Conservation (phyloP, 1,139 yeast genomes). For the Hyphopichia burtonii region DNA sequence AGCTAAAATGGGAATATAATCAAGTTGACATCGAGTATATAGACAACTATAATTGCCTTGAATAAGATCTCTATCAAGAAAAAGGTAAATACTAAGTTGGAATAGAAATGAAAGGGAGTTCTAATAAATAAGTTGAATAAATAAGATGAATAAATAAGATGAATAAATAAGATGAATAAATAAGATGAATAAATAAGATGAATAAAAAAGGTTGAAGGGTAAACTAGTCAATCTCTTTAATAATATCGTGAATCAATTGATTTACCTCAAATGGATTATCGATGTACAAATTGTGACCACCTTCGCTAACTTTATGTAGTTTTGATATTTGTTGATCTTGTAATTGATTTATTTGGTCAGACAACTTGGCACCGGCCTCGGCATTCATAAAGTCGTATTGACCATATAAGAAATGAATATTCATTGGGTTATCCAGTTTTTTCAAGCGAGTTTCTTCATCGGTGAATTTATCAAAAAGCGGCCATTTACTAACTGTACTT, state of each 20-base stretch:
- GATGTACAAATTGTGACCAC: slow-evolving; percentile 48
- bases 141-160: too few relatives aligned
- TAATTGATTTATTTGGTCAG: slow-evolving; percentile 28
- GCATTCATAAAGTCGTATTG: slow-evolving; percentile 85
- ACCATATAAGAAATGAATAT: slow-evolving; percentile 68
- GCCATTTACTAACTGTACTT: slow-evolving; percentile 74
- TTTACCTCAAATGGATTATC: slow-evolving; percentile 59
- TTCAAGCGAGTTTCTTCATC: slow-evolving; percentile 6
- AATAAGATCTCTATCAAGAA: too few relatives aligned
- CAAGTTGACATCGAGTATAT: too few relatives aligned
- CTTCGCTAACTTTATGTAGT: slow-evolving; percentile 34
- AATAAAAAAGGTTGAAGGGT: too few relatives aligned
- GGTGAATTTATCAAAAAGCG: slow-evolving; percentile 63
- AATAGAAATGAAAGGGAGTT: too few relatives aligned
- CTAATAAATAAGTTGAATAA: too few relatives aligned
- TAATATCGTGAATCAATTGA: slow-evolving; percentile 16
- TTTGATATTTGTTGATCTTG: slow-evolving; percentile 8
- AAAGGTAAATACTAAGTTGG: too few relatives aligned
- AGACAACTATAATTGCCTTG: too few relatives aligned
- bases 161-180: too few relatives aligned
- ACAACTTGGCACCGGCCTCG: slow-evolving; percentile 63
- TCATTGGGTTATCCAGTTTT: slow-evolving; percentile 29
- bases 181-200: too few relatives aligned
- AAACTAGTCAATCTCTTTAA: slow-evolving; percentile 10
- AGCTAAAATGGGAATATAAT: too few relatives aligned